Percentiles rank a stretch among this genome's conserved stretches.
phyloP scores from a whole-genome alignment of 495 filamentous ascomycete genomes.

The Venustampulla echinocandica region DNA sequence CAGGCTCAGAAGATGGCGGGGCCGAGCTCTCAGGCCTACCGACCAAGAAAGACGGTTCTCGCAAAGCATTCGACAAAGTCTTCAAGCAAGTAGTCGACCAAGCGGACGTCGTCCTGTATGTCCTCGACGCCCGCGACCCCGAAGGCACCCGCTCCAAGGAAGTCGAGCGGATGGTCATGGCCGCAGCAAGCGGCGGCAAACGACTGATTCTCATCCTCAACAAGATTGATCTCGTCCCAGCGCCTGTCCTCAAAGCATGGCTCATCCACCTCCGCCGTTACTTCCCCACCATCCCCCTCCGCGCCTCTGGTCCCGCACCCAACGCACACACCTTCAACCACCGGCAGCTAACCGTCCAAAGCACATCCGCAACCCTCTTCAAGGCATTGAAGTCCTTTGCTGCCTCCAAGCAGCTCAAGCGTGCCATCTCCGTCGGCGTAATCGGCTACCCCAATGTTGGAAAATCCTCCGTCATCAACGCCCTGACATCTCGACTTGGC shows the following conservation, averaged over 20 bases:
- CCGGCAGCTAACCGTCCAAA: constrained; percentile 77
- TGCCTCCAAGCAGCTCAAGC: constrained; percentile 74
- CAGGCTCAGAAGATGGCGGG: constrained; percentile 36
- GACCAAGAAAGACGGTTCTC: constrained; percentile 59
- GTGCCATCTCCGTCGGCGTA: constrained; percentile 83
- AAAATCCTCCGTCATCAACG: constrained; percentile 96
- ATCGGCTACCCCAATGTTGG: constrained; percentile 97
- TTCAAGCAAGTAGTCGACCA: constrained; percentile 90
- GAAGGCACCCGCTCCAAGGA: constrained; percentile 85
- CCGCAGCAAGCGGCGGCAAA: constrained; percentile 73
- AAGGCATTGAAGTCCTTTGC: constrained; percentile 85
- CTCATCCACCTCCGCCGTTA: constrained; percentile 75
- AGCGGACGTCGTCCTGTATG: constrained; percentile 88
- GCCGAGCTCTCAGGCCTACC: constrained; percentile 28
- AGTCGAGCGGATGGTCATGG: constrained; percentile 82
- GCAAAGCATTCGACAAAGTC: constrained; percentile 84
- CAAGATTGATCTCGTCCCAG: constrained; percentile 91
- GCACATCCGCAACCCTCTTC: constrained; percentile 80
- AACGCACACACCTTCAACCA: constrained; percentile 92
- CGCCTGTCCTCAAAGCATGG: constrained; percentile 73
- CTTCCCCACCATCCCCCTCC: constrained; percentile 88
- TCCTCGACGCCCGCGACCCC: constrained; percentile 89
- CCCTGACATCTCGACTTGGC: constrained; percentile 72
- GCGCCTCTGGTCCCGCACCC: constrained; percentile 70
- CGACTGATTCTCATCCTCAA: constrained; percentile 89